Evolutionary conservation across 306 rosid species (phyloP).

Genomic region (Cicer arietinum): DNA sequence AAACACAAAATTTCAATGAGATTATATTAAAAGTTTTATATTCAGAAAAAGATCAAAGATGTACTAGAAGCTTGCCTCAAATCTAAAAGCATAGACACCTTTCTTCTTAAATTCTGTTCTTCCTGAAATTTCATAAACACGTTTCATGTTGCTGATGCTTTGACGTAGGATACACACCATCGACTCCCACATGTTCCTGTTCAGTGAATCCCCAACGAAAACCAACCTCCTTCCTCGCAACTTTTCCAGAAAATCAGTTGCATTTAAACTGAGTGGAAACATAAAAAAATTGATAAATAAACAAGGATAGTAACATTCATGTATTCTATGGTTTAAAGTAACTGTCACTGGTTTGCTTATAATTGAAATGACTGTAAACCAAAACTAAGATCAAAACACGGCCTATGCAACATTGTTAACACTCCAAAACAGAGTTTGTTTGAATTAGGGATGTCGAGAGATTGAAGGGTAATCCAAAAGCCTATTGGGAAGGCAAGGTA

Average conservation of each 20-base stretch:
- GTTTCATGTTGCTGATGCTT: constrained; percentile 60
- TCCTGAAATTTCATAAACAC: constrained; percentile 82
- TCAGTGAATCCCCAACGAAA: constrained; percentile 94
- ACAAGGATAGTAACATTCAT: constrained; percentile 8
- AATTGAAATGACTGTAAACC: constrained; percentile 9
- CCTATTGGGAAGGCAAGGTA: constrained; percentile 5
- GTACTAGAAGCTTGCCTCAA: constrained; percentile 76
- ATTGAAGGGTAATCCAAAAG: constrained; percentile 13
- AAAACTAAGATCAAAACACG: constrained; percentile 25
- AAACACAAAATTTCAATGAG: constrained; percentile 32
- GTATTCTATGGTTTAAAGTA: constrained; percentile 5
- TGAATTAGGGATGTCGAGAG: constrained; percentile 25
- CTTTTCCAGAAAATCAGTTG: constrained; percentile 84
- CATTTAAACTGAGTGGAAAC: constrained; percentile 69
- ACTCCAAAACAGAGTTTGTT: constrained; percentile 15
- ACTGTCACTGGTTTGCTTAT: background rate
- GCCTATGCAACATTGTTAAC: background rate
- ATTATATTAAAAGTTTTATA: background rate
- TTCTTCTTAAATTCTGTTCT: constrained; percentile 81
- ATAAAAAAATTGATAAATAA: constrained; percentile 42
- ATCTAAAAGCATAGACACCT: constrained; percentile 78
- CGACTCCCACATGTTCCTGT: constrained; percentile 98
- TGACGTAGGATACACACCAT: constrained; percentile 84
- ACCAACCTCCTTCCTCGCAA: constrained; percentile 79
- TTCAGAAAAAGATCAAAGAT: background rate